A percentile compares a stretch with the other conserved stretches of the same genome.
phyloP scores from a whole-genome alignment of 2,329 filamentous ascomycete genomes.

The Colletotrichum orchidophilum region DNA sequence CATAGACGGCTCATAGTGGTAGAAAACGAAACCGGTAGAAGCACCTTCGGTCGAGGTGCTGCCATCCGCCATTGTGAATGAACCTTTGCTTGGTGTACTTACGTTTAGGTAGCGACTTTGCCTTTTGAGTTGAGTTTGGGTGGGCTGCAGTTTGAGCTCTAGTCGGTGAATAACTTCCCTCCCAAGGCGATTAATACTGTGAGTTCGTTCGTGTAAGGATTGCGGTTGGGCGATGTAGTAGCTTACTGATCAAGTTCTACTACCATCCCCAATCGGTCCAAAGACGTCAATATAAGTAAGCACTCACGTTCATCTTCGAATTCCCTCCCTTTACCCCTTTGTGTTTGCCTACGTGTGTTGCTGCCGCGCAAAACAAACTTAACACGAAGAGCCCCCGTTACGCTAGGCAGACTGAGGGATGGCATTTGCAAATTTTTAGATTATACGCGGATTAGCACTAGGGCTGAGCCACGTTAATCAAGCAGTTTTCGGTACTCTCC shows the following conservation, averaged over 20 bases:
- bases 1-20: conserved; percentile 58
- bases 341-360: conserved; percentile 3
- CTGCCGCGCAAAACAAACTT: background rate
- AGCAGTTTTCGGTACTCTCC: background rate
- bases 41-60: conserved; percentile 8
- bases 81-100: background rate
- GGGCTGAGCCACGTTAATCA: conserved; percentile 18
- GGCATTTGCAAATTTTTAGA: conserved; percentile 17
- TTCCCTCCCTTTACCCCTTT: background rate
- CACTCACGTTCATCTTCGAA: too few species aligned
- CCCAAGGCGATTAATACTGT: background rate
- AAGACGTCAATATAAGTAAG: conserved; percentile 3
- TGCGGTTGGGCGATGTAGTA: background rate
- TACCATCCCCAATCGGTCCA: background rate
- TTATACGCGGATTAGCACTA: conserved; percentile 26
- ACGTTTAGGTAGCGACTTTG: background rate
- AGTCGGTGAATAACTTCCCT: background rate
- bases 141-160: background rate
- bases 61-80: conserved; percentile 3
- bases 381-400: background rate
- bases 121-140: background rate
- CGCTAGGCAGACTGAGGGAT: background rate
- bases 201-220: background rate
- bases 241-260: background rate
- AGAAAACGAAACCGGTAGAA: conserved; percentile 40